Evolutionary conservation across 805 yeast genomes (phyloP).

Genomic region (Isabelozyma rhagii): DNA sequence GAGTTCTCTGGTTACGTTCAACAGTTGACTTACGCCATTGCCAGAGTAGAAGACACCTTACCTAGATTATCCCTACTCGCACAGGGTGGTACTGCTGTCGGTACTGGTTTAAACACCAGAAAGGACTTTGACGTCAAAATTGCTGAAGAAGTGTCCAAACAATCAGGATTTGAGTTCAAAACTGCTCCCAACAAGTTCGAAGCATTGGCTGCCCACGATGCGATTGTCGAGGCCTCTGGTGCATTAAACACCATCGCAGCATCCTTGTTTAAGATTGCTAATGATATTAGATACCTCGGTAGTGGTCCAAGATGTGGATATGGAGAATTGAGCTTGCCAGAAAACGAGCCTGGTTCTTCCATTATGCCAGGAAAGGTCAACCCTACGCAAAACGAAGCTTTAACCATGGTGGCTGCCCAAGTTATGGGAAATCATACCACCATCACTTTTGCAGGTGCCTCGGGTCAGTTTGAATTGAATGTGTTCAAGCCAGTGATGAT

Average conservation of each 20-base stretch:
- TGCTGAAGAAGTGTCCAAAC: conserved; percentile 29
- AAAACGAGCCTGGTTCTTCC: conserved; percentile 40
- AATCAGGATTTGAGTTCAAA: conserved; percentile 30
- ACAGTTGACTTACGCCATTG: conserved; percentile 33
- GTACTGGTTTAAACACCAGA: conserved; percentile 37
- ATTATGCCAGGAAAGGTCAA: conserved; percentile 42
- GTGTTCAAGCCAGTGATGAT: conserved; percentile 41
- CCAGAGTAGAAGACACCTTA: conserved; percentile 27
- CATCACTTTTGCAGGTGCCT: conserved; percentile 37
- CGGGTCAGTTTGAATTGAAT: conserved; percentile 39
- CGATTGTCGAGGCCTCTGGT: conserved; percentile 39
- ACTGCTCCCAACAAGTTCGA: conserved; percentile 41
- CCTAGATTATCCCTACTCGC: conserved; percentile 34
- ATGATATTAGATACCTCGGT: conserved; percentile 38
- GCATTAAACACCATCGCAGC: conserved; percentile 37
- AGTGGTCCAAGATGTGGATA: conserved; percentile 41
- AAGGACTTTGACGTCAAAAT: conserved; percentile 34
- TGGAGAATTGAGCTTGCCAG: conserved; percentile 38
- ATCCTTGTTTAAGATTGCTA: conserved; percentile 37
- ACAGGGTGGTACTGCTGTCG: conserved; percentile 43
- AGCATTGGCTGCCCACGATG: conserved; percentile 41
- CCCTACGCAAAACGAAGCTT: conserved; percentile 40
- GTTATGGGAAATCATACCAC: conserved; percentile 39
- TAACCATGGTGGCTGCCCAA: conserved; percentile 39
- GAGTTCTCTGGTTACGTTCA: conserved; percentile 39